phyloP scores from a whole-genome alignment of 1,284 basidiomycete species.

The Xerocomus nothofagi region DNA sequence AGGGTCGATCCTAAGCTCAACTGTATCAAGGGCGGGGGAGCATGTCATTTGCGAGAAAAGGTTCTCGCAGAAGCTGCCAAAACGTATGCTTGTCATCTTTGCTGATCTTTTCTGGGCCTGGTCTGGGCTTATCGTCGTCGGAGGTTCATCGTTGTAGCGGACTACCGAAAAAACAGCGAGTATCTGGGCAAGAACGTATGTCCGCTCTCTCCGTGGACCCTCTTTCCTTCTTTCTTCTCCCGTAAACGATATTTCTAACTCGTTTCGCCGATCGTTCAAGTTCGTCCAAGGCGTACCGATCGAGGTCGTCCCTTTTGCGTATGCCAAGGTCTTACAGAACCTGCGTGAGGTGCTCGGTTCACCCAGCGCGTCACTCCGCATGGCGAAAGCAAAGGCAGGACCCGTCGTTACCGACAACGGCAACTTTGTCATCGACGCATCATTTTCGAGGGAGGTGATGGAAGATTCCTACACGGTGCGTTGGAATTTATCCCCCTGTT shows the following conservation, averaged over 20 bases:
- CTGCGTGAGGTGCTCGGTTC: constrained; percentile 66
- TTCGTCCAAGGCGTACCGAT: constrained; percentile 91
- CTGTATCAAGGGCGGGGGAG: constrained; percentile 97
- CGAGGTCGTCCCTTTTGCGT: constrained; percentile 96
- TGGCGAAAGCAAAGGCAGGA: constrained; percentile 85
- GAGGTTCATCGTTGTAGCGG: constrained; percentile 93
- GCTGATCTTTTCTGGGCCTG: not conserved
- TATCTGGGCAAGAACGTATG: constrained; percentile 82
- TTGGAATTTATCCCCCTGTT: constrained; percentile 13
- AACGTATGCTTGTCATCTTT: constrained; percentile 45
- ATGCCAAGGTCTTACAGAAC: constrained; percentile 79
- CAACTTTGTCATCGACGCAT: constrained; percentile 93
- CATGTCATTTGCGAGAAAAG: constrained; percentile 96
- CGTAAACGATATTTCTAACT: too few species aligned
- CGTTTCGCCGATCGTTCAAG: constrained; percentile 44
- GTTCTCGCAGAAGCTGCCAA: constrained; percentile 96
- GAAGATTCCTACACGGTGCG: constrained; percentile 66
- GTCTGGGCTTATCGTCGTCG: not conserved
- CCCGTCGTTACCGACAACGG: constrained; percentile 97
- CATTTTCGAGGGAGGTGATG: constrained; percentile 74
- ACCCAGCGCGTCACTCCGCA: constrained; percentile 69
- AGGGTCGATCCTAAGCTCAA: constrained; percentile 90
- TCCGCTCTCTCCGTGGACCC: constrained; percentile 12
- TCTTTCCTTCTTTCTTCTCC: not conserved
- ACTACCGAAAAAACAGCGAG: constrained; percentile 90